Base-by-base conservation (phyloP, 2,329 filamentous ascomycete genomes). In the Colletotrichum zoysiae region DNA sequence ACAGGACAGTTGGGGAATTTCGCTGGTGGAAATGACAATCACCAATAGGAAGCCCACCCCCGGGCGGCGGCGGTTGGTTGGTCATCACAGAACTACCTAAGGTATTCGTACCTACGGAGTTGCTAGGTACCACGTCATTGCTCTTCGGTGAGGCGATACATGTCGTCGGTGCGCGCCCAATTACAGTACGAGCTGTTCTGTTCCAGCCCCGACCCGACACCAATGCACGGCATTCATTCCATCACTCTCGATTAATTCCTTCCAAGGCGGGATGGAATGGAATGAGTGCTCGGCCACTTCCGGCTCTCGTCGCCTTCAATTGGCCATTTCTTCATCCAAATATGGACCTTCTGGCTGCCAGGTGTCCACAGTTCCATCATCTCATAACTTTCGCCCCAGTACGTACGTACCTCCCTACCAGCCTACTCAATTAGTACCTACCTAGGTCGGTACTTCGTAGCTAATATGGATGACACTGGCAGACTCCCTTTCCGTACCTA, bases 1-100 rank as follows among this genome's bases (percentile, higher is more conserved):
- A 72, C 70, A 72, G 70, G 70, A 65, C 65, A 60, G 55, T 51
- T 70, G 53, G 65, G 65, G 60, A 63, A 68, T 62, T 59, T 42
- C 40, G 38, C 59, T 46, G 70, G 55, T 65, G 70, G 70, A 72
- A 70, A 72, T 70, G 60, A 72, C 50, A 60, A 64, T 70, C 70
- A 69, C 46, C 65, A 70, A 53, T 18, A 18, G 33, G 51, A 58
- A 53, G 23, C 30, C n/a, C 40, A 30, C 33, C 65, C 48, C 26
- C 30, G 20, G 42, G n/a, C n/a, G 16, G 30, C 30, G 30, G 30
- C 30, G 30, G 40, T 40, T 42, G 40, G n/a, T 23, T 14, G 14
- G 51, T 35, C 56, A 58, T 16, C 35, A 18, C n/a, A 16, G n/a
- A n/a, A n/a, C n/a, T n/a, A n/a, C n/a, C n/a, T n/a, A n/a, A n/a